Evolutionary conservation across 139 green algal genomes (phyloP).

Genomic region (Closterium sp.): DNA sequence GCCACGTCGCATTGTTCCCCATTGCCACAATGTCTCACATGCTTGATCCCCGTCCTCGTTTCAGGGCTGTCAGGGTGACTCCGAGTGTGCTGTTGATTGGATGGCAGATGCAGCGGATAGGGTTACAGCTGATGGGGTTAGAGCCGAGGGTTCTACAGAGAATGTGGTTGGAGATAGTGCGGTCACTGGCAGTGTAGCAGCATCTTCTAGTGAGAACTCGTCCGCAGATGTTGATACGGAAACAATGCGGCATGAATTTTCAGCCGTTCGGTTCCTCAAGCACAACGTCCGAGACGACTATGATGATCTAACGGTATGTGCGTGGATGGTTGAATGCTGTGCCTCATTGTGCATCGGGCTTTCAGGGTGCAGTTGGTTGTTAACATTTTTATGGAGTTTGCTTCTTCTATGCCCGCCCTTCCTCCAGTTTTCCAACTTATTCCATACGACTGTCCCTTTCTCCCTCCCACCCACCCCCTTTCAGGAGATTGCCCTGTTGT

Average conservation of each 20-base stretch:
- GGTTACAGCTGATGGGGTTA: neutral
- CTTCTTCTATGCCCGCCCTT: neutral
- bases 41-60: neutral
- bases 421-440: neutral
- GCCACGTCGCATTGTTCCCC: neutral
- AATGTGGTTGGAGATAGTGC: too few relatives aligned
- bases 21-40: neutral
- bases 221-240: neutral
- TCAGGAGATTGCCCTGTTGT: neutral
- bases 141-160: neutral
- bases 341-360: neutral
- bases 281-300: conserved; percentile 42
- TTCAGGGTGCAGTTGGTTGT: neutral
- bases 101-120: neutral
- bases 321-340: neutral
- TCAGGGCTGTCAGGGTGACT: neutral
- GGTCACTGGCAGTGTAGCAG: too few relatives aligned
- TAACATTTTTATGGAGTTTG: neutral
- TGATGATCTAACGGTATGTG: conserved; percentile 32
- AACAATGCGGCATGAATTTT: neutral
- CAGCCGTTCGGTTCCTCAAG: conserved; percentile 30
- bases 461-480: neutral
- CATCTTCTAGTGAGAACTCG: neutral
- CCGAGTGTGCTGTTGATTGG: neutral
- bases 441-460: neutral